Evolutionary conservation across 2,329 filamentous ascomycete species (phyloP).

Genomic region (Alternaria viburni): DNA sequence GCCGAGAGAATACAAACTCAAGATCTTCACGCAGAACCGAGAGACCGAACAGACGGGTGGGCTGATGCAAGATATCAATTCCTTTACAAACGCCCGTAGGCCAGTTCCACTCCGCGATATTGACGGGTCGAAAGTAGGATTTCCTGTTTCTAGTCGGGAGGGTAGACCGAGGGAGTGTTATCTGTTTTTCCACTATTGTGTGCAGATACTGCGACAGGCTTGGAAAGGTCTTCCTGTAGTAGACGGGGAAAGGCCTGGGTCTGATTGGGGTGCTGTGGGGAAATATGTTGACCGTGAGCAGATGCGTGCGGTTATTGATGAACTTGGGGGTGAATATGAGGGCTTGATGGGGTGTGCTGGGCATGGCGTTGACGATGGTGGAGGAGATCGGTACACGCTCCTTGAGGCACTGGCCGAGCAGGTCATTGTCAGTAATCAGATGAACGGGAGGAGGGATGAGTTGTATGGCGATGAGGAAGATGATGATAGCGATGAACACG

Average conservation of each 20-base stretch:
- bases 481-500: neutral
- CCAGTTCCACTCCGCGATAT: neutral
- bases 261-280: neutral
- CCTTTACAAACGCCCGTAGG: neutral
- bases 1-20: neutral
- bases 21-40: neutral
- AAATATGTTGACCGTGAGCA: neutral
- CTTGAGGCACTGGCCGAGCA: neutral
- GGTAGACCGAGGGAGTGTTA: neutral
- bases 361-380: neutral
- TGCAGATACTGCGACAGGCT: neutral
- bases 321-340: neutral
- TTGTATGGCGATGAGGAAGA: neutral
- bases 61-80: neutral
- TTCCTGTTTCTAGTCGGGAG: neutral
- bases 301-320: neutral
- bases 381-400: neutral
- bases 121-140: neutral
- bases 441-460: neutral
- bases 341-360: neutral
- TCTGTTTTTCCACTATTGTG: neutral
- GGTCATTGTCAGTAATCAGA: neutral
- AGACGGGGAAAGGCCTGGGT: neutral
- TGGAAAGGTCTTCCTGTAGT: neutral
- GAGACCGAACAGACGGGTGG: neutral